A percentile compares a stretch with the other conserved stretches of the same genome.
Evolutionary conservation across 306 rosid genomes (phyloP).

Genomic region (Quercus variabilis): DNA sequence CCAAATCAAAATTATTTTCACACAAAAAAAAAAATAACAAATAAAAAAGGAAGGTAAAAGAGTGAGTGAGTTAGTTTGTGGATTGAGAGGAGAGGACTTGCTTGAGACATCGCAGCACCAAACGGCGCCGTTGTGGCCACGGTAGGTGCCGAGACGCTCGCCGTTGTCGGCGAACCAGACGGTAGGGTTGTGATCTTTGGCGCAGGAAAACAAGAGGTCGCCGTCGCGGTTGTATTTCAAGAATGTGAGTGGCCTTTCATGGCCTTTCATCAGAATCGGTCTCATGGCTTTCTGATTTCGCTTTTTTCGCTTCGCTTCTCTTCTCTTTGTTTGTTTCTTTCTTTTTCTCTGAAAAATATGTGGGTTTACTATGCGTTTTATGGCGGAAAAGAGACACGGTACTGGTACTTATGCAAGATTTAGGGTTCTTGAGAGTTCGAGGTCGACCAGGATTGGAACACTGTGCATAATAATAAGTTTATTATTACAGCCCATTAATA

Average conservation of each 20-base stretch:
- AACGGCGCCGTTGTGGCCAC: slow-evolving; percentile 94
- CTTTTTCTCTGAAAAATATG: no score
- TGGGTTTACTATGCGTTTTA: no score
- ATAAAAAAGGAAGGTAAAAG: not conserved
- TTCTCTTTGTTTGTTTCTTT: not conserved
- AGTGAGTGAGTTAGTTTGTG: not conserved
- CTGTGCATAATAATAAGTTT: no score
- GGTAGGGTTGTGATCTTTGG: slow-evolving; percentile 83
- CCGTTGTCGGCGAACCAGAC: slow-evolving; percentile 98
- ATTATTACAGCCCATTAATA: no score
- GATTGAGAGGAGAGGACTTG: slow-evolving; percentile 12
- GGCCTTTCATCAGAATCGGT: slow-evolving; percentile 97
- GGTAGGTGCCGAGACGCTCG: slow-evolving; percentile 85
- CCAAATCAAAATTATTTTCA: no score
- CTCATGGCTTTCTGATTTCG: slow-evolving; percentile 44
- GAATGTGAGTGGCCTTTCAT: slow-evolving; percentile 90
- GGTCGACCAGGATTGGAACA: no score
- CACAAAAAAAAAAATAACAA: not conserved
- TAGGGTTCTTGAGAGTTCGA: no score
- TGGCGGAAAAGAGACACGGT: no score
- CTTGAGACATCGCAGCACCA: slow-evolving; percentile 96
- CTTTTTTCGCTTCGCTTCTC: not conserved
- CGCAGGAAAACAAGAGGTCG: slow-evolving; percentile 85
- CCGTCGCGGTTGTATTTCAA: slow-evolving; percentile 87
- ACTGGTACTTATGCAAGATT: no score